These are phyloP conservation scores for Zygosaccharomyces pseudobailii DNA, from an alignment of 1,139 yeast genomes.

Conservation along the genomic window DNA sequence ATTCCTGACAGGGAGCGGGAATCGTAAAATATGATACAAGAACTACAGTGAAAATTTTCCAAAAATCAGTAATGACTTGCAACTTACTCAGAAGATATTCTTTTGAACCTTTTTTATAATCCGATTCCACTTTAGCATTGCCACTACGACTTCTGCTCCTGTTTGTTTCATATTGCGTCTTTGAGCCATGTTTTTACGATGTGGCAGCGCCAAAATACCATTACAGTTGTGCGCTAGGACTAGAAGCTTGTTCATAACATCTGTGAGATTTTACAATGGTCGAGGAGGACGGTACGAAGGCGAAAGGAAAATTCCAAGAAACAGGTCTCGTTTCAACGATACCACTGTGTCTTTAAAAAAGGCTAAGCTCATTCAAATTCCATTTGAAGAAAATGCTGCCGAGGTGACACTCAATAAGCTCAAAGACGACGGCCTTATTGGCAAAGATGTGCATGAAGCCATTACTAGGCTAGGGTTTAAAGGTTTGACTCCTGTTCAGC, in stretches of 20 bases:
- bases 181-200: background rate
- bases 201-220: background rate
- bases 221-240: background rate
- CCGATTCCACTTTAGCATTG: background rate
- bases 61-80: background rate
- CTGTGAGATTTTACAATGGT: background rate
- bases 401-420: conserved; percentile 27
- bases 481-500: conserved; percentile 74
- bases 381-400: conserved; percentile 14
- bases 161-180: background rate
- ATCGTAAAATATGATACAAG: conserved; percentile 1
- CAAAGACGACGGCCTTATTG: conserved; percentile 23
- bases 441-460: conserved; percentile 31
- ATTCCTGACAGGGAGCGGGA: background rate
- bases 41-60: background rate
- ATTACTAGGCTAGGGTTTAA: conserved; percentile 42
- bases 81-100: background rate
- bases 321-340: background rate
- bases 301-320: background rate
- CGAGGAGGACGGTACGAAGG: background rate
- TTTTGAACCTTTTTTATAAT: background rate
- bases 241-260: background rate
- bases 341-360: background rate
- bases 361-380: conserved; percentile 20
- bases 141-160: background rate